These are phyloP conservation scores for Sporobolomyces phaffii DNA, from an alignment of 768 basidiomycete genomes.

Conservation along the genomic window DNA sequence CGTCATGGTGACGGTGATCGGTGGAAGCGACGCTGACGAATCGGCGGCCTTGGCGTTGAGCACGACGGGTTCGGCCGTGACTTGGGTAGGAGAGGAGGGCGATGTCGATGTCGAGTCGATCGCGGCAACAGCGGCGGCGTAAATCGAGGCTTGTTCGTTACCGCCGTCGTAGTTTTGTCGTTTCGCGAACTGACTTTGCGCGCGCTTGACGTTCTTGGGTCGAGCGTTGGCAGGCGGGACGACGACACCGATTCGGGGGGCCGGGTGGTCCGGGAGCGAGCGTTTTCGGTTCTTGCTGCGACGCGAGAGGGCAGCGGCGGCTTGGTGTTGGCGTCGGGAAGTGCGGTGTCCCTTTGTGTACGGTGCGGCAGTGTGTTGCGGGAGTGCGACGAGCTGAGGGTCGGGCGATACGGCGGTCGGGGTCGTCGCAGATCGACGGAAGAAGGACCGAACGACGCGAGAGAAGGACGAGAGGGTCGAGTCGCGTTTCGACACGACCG, in stretches of 20 bases:
- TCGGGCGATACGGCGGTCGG: background rate
- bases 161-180: slow-evolving; percentile 9
- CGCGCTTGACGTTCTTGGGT: slow-evolving; percentile 15
- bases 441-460: slow-evolving; percentile 34
- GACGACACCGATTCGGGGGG: slow-evolving; percentile 9
- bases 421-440: background rate
- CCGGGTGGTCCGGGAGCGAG: background rate
- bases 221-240: background rate
- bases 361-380: slow-evolving; percentile 8
- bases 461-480: slow-evolving; percentile 21
- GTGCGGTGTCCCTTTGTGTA: slow-evolving; percentile 14
- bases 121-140: slow-evolving; percentile 22
- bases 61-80: slow-evolving; percentile 5
- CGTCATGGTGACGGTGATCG: slow-evolving; percentile 27
- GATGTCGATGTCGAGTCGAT: slow-evolving; percentile 5
- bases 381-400: background rate
- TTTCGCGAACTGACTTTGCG: background rate
- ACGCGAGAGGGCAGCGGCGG: slow-evolving; percentile 1
- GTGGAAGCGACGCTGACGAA: background rate
- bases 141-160: slow-evolving; percentile 10
- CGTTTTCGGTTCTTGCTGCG: background rate
- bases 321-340: slow-evolving; percentile 10
- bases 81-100: background rate
- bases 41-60: background rate
- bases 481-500: slow-evolving; percentile 26